These are phyloP conservation scores for Phytophthora hybrid DNA, from an alignment of 352 stramenopile species.

Conservation along the genomic window DNA sequence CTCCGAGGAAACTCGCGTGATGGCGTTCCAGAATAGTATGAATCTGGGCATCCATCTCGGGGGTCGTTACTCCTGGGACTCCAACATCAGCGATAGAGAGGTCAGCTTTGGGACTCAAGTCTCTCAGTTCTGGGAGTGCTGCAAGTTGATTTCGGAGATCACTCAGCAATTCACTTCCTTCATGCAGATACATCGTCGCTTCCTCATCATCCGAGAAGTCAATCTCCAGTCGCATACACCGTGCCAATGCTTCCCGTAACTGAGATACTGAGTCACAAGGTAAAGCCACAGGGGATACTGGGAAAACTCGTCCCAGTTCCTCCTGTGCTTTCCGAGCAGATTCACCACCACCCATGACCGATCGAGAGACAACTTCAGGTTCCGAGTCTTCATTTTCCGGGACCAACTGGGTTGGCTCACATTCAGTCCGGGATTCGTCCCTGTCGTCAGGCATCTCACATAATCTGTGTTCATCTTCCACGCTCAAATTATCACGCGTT, in stretches of 20 bases:
- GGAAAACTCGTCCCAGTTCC: not conserved
- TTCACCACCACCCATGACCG: not conserved
- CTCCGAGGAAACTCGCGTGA: too few species aligned
- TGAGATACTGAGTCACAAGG: not conserved
- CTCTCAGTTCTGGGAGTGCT: slow-evolving; percentile 2
- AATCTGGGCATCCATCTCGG: too few species aligned
- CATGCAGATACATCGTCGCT: slow-evolving; percentile 7
- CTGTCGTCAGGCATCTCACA: not conserved
- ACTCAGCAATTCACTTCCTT: slow-evolving; percentile 13
- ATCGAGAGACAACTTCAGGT: not conserved
- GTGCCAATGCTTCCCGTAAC: not conserved
- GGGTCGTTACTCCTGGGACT: not conserved
- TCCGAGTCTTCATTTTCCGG: not conserved
- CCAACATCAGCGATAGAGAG: not conserved
- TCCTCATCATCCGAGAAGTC: not conserved
- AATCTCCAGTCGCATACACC: not conserved
- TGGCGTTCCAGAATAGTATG: too few species aligned
- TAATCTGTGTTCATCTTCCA: not conserved
- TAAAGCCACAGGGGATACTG: not conserved
- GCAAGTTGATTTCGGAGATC: slow-evolving; percentile 7
- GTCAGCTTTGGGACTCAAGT: not conserved
- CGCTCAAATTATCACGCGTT: not conserved
- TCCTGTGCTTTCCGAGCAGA: not conserved
- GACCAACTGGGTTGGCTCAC: not conserved
- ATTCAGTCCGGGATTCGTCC: not conserved